Conservation (phyloP, 306 rosid species). For the Vigna radiata region DNA sequence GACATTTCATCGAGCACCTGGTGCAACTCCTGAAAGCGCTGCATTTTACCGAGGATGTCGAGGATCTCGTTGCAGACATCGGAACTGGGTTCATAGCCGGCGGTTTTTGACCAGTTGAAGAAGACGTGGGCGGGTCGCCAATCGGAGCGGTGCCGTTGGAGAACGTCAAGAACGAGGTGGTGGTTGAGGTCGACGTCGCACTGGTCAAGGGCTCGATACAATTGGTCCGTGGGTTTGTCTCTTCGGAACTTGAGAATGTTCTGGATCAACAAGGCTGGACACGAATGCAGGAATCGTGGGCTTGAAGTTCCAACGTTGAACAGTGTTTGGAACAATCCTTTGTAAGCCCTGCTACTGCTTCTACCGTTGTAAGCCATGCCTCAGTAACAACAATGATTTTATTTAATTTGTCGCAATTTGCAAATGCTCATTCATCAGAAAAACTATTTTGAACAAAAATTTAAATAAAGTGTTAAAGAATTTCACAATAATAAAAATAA, state of each 20-base stretch:
- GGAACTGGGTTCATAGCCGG: constrained; percentile 49
- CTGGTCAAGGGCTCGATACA: constrained; percentile 64
- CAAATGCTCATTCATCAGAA: too few relatives aligned
- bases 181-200: constrained; percentile 51
- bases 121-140: constrained; percentile 70
- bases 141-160: constrained; percentile 69
- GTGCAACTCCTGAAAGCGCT: constrained; percentile 58
- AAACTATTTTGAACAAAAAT: too few relatives aligned
- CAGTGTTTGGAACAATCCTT: not conserved
- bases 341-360: not conserved
- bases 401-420: too few relatives aligned
- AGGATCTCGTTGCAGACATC: constrained; percentile 63
- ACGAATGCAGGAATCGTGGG: constrained; percentile 45
- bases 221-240: constrained; percentile 58
- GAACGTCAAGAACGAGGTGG: constrained; percentile 65
- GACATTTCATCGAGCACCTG: constrained; percentile 83
- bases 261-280: constrained; percentile 53
- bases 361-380: not conserved
- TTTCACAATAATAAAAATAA: too few relatives aligned
- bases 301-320: not conserved
- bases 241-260: constrained; percentile 71
- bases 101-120: constrained; percentile 69
- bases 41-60: constrained; percentile 65
- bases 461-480: too few relatives aligned
- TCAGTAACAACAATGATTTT: not conserved